These are phyloP conservation scores for Lathyrus aphaca DNA, from an alignment of 306 rosid genomes.

Conservation along the genomic window DNA sequence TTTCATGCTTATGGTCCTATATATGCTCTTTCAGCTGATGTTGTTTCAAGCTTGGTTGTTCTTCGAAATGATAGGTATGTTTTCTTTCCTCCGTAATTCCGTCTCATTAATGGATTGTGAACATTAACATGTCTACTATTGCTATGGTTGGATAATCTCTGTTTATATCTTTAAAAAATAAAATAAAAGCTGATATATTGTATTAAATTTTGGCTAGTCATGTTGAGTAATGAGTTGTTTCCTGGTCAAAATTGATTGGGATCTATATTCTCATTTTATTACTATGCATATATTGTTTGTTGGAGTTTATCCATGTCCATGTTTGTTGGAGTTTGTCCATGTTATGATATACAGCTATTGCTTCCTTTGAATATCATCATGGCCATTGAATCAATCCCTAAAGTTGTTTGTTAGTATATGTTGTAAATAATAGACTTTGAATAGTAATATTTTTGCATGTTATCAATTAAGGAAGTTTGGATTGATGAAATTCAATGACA, in stretches of 20 bases:
- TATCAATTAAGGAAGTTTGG: too few relatives aligned
- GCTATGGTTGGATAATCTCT: conserved; percentile 9
- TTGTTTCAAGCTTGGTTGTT: conserved; percentile 90
- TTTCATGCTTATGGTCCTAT: conserved; percentile 98
- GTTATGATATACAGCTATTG: neutral
- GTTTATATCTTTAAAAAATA: neutral
- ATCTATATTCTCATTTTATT: neutral
- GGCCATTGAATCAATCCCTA: neutral
- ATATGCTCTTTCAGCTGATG: conserved; percentile 92
- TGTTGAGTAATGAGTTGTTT: neutral
- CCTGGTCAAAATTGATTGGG: neutral
- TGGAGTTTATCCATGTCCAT: neutral
- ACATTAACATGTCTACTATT: neutral
- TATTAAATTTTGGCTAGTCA: neutral
- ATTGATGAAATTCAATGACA: too few relatives aligned
- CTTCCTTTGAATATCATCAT: neutral
- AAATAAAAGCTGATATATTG: neutral
- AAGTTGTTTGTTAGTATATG: neutral
- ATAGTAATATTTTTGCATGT: too few relatives aligned
- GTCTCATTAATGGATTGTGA: conserved; percentile 1
- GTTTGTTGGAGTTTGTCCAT: neutral
- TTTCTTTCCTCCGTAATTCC: conserved; percentile 4
- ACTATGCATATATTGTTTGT: neutral
- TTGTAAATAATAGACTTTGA: too few relatives aligned
- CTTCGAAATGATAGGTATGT: conserved; percentile 82